Conservation (phyloP, 164 flowering plant genomes). For the Vitis riparia region DNA sequence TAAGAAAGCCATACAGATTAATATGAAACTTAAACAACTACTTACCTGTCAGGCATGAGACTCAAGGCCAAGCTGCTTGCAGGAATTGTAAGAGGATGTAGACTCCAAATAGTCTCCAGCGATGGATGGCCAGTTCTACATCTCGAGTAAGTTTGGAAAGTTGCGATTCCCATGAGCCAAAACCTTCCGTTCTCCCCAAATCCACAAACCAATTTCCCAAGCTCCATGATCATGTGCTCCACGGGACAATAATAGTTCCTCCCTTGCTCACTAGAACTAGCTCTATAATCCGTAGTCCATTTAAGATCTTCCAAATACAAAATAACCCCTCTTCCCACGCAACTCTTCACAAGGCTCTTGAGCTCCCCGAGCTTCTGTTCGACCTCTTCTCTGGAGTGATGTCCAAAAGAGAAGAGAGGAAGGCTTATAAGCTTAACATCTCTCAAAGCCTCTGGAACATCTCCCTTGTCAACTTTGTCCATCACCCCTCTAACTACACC, state of each 20-base stretch:
- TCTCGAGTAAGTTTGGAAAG: slow-evolving; percentile 68
- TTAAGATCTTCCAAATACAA: slow-evolving; percentile 86
- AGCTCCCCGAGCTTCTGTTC: slow-evolving; percentile 68
- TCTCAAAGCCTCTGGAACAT: slow-evolving; percentile 53
- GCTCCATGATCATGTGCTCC: slow-evolving; percentile 76
- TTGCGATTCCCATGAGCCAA: slow-evolving; percentile 83
- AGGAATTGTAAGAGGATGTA: slow-evolving; percentile 72
- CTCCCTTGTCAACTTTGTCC: slow-evolving; percentile 61
- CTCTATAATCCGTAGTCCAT: slow-evolving; percentile 68
- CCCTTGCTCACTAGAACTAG: slow-evolving; percentile 37
- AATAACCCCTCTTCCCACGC: slow-evolving; percentile 48
- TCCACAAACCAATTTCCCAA: slow-evolving; percentile 64
- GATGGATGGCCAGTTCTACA: slow-evolving; percentile 79
- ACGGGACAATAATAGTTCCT: slow-evolving; percentile 56
- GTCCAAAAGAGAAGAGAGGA: slow-evolving; percentile 47
- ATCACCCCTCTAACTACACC: slow-evolving; percentile 57
- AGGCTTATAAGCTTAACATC: slow-evolving; percentile 54
- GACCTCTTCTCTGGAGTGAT: slow-evolving; percentile 53
- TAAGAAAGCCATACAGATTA: not conserved
- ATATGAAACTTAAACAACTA: slow-evolving; percentile 8
- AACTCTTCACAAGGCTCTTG: slow-evolving; percentile 47
- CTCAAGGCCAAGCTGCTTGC: slow-evolving; percentile 71
- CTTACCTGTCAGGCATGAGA: slow-evolving; percentile 76
- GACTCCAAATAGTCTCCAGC: slow-evolving; percentile 66
- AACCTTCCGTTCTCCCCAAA: slow-evolving; percentile 48